Evolutionary conservation across 176 grass and related monocot species (phyloP).

Genomic region (Bolboschoenus planiculmis): DNA sequence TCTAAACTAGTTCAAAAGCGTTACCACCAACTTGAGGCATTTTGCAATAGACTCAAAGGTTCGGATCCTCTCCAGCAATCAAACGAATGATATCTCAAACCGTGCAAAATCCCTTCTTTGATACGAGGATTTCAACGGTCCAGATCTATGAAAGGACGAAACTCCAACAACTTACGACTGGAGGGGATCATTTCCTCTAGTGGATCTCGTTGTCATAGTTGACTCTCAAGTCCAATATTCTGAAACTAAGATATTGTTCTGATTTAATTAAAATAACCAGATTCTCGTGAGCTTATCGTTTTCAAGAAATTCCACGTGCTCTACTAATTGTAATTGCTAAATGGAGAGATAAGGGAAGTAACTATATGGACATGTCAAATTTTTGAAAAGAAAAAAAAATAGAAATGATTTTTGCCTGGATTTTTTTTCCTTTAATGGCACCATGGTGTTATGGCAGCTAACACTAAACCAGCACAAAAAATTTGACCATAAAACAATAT

Average conservation of each 20-base stretch:
- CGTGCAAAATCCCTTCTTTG: not conserved
- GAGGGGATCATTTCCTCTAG: not conserved
- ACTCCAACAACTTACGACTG: not conserved
- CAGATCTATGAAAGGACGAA: not conserved
- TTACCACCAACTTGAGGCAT: not conserved
- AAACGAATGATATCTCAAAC: not conserved
- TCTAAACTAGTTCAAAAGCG: conserved; percentile 4
- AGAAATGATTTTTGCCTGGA: not conserved
- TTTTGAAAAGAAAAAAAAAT: not conserved
- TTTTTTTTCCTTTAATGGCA: not conserved
- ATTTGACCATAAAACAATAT: not conserved
- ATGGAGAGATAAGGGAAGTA: not conserved
- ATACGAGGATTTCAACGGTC: not conserved
- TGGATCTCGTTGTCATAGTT: not conserved
- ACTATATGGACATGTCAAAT: not conserved
- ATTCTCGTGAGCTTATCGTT: not conserved
- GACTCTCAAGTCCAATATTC: conserved; percentile 11
- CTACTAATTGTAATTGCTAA: not conserved
- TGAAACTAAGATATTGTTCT: conserved; percentile 25
- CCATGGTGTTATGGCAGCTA: not conserved
- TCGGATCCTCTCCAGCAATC: not conserved
- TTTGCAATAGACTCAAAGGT: not conserved
- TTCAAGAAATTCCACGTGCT: conserved; percentile 10
- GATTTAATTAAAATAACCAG: not conserved
- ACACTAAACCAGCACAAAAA: not conserved